A percentile compares a stretch with the other conserved stretches of the same genome.
Conservation (phyloP, 164 flowering plant species). For the Annona squamosa region DNA sequence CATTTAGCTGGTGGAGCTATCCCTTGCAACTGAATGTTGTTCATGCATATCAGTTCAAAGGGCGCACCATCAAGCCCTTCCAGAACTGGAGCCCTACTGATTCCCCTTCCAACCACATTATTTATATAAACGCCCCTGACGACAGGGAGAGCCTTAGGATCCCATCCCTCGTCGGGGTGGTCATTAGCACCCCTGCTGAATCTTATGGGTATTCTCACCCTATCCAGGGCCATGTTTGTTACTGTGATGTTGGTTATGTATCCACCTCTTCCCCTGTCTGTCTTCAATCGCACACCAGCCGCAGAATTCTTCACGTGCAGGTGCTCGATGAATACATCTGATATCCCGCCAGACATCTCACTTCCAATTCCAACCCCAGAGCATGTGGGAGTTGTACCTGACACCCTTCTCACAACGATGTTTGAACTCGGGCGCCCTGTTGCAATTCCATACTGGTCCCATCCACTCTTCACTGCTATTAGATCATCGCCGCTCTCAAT, state of each 20-base stretch:
- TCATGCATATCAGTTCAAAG: slow-evolving; percentile 64
- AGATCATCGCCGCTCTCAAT: slow-evolving; percentile 99
- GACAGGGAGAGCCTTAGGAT: slow-evolving; percentile 68
- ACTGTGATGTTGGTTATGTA: slow-evolving; percentile 66
- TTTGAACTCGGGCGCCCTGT: slow-evolving; percentile 81
- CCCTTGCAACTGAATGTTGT: slow-evolving; percentile 55
- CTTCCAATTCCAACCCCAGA: slow-evolving; percentile 98
- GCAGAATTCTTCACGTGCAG: slow-evolving; percentile 70
- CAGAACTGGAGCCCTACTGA: slow-evolving; percentile 59
- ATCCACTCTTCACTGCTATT: slow-evolving; percentile 94
- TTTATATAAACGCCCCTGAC: slow-evolving; percentile 63
- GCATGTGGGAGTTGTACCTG: slow-evolving; percentile 96
- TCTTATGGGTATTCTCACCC: slow-evolving; percentile 80
- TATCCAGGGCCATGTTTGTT: slow-evolving; percentile 57
- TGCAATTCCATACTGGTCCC: slow-evolving; percentile 93
- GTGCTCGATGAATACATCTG: slow-evolving; percentile 57
- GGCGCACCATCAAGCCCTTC: slow-evolving; percentile 60
- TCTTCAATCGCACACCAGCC: slow-evolving; percentile 86
- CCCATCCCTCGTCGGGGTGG: slow-evolving; percentile 89
- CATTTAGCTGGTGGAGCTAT: slow-evolving; percentile 42
- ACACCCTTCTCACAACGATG: slow-evolving; percentile 68
- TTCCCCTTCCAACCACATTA: slow-evolving; percentile 50
- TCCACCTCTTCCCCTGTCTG: slow-evolving; percentile 92
- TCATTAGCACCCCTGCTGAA: slow-evolving; percentile 93
- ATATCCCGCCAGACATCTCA: slow-evolving; percentile 98